Base-by-base conservation (phyloP, 1,139 yeast genomes). In the Blastobotrys arbuscula region DNA sequence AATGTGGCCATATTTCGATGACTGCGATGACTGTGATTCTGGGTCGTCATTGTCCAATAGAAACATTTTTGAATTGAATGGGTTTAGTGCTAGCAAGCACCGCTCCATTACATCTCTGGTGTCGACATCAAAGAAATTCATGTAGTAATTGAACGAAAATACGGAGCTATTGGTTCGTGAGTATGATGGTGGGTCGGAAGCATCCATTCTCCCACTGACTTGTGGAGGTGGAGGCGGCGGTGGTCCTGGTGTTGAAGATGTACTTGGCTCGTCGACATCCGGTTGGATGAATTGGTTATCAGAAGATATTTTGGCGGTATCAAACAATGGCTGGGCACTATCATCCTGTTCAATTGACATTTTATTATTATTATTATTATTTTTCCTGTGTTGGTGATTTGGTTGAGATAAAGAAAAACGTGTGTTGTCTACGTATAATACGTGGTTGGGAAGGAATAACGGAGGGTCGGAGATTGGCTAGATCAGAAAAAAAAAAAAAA, bases 81-180 rank as follows among this genome's bases (percentile, higher is more conserved):
- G 70, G 48, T 67, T 66, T 41, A 71, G 50, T 0, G 75, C 70
- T 47, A 66, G 53, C 18, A 62, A 46, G 43, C 68, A 60, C 20
- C 76, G 61, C 19, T 56, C 57, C 18, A 57, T 34, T 49, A 84
- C 86, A 16, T 79, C 80, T 18, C 68, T 71, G 10, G 87, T 79
- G 54, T 81, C 82, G 47, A 84, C 72, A 59, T 83, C 84, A 62
- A 82, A 84, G 62, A 69, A 81, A 53, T 72, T 71, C 50, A 82
- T 66, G 60, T 82, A 82, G 62, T 77, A 79, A 50, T 71, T 73
- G 47, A 80, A 68, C 34, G 79, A 77, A 59, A 81, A 77, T 59
- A 77, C 67, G 37, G 78, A 79, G n/a, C 68, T 31, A n/a, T 30
- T 28, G 6, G 39, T 5, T 31, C 46, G 21, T 23, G 47, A 33